These are phyloP conservation scores for Sporothrix globosa DNA, from an alignment of 2,329 filamentous ascomycete species.

Conservation along the genomic window DNA sequence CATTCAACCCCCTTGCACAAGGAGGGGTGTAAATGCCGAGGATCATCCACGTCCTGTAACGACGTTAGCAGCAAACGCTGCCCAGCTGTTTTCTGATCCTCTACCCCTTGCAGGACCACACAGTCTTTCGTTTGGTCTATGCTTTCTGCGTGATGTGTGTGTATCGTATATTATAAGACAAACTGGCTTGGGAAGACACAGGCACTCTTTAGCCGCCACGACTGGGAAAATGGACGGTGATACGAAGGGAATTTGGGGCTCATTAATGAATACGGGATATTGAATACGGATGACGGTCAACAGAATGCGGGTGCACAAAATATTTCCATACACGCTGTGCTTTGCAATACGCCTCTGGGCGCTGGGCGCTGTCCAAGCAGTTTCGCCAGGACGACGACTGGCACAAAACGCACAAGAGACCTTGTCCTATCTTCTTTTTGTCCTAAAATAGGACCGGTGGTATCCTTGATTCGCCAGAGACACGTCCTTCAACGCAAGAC, in stretches of 20 bases:
- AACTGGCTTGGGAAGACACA: not conserved
- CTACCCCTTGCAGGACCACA: not conserved
- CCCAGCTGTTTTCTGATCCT: not conserved
- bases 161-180: not conserved
- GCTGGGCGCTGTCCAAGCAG: no score
- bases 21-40: not conserved
- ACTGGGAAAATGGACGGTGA: not conserved
- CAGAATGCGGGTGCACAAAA: not conserved
- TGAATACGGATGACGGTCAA: slow-evolving; percentile 1
- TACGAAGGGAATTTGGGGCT: not conserved
- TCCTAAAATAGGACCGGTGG: slow-evolving; percentile 16
- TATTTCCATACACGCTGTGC: no score
- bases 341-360: no score
- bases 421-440: not conserved
- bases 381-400: not conserved
- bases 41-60: not conserved
- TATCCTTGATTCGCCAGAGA: slow-evolving; percentile 15
- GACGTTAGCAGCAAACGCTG: not conserved
- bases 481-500: not conserved
- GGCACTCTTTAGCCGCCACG: not conserved
- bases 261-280: not conserved
- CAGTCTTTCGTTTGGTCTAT: not conserved
- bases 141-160: not conserved
- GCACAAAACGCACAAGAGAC: not conserved
- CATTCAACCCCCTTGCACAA: slow-evolving; percentile 3